phyloP scores from a whole-genome alignment of 352 stramenopile genomes.

The Phytopythium ostracodes region DNA sequence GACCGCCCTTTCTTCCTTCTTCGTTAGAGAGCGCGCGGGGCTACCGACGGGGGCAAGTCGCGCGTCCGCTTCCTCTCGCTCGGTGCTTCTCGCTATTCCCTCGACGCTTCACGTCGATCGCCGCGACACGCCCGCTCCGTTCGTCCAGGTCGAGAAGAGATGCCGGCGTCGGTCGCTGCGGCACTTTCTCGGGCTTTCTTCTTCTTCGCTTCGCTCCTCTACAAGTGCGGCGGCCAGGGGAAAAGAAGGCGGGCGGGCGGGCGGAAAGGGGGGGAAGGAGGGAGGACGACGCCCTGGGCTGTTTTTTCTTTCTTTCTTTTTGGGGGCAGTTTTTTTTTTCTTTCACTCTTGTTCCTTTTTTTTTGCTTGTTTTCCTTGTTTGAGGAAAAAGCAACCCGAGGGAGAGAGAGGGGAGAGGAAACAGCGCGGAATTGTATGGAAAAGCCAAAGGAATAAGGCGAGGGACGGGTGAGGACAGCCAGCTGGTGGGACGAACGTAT shows the following conservation, averaged over 20 bases:
- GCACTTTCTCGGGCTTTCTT: neutral
- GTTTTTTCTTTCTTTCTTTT: constrained; percentile 1
- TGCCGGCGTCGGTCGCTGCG: neutral
- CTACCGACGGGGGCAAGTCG: neutral
- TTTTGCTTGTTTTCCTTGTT: neutral
- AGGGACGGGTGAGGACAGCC: neutral
- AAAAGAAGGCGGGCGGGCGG: constrained; percentile 6
- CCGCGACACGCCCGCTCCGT: neutral
- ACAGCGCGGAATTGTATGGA: neutral
- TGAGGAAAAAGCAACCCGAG: too few species aligned
- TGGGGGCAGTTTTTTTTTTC: constrained; percentile 1
- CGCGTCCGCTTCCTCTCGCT: neutral
- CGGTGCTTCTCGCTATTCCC: neutral
- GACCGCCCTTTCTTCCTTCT: neutral
- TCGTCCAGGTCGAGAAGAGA: neutral
- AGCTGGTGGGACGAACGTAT: neutral
- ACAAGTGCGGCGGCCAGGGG: constrained; percentile 3
- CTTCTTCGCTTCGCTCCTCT: constrained; percentile 8
- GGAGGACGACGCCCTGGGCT: neutral
- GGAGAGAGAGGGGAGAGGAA: constrained; percentile 4
- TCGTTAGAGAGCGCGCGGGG: neutral
- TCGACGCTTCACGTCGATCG: neutral
- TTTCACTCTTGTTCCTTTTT: constrained; percentile 3
- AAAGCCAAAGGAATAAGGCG: neutral
- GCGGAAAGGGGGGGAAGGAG: neutral